phyloP scores from a whole-genome alignment of 163 green algal genomes.

The Chlorella variabilis region DNA sequence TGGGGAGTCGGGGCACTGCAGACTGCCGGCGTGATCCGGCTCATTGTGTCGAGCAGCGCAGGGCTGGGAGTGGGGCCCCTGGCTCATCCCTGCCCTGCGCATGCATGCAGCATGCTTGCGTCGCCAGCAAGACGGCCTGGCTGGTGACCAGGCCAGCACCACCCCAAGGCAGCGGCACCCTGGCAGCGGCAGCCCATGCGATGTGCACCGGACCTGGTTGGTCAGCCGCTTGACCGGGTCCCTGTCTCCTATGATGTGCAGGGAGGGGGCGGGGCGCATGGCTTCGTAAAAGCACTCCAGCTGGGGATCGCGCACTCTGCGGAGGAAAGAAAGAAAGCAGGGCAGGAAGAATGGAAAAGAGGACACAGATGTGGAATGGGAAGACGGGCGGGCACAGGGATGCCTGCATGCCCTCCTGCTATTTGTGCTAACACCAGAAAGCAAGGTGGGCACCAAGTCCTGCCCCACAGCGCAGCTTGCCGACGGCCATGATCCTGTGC shows the following conservation, averaged over 20 bases:
- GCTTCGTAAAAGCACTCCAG: conserved; percentile 47
- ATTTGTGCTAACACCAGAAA: no score
- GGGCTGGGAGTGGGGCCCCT: background rate
- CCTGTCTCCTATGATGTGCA: conserved; percentile 60
- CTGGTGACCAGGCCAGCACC: no score
- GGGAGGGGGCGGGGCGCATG: conserved; percentile 32
- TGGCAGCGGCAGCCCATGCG: background rate
- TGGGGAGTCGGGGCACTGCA: no score
- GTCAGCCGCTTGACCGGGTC: conserved; percentile 29
- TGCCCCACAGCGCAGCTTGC: no score
- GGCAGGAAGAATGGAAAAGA: background rate
- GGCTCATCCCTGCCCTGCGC: background rate
- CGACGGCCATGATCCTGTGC: no score
- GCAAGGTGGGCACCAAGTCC: no score
- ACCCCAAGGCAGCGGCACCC: background rate
- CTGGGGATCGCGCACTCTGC: conserved; percentile 38
- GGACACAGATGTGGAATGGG: background rate
- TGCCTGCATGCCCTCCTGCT: no score
- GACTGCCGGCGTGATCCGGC: no score
- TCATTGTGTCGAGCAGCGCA: no score
- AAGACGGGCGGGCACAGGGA: no score
- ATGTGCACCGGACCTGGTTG: background rate
- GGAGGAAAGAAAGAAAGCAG: background rate
- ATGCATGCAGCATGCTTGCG: no score
- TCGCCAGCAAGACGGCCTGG: no score